phyloP scores from a whole-genome alignment of 352 stramenopile genomes.

The Phytophthora ohioensis region DNA sequence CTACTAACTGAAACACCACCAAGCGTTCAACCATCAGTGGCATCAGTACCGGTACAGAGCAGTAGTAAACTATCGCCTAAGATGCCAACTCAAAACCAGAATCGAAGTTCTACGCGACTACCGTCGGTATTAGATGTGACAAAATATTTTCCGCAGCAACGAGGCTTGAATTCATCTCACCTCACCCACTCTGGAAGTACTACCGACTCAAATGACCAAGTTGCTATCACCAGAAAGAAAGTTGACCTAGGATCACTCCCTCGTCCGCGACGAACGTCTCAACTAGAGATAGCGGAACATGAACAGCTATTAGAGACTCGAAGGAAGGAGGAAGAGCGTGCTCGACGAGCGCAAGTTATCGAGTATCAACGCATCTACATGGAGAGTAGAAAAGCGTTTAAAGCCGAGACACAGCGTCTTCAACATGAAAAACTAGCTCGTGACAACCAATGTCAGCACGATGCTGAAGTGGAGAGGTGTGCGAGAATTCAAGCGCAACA shows the following conservation, averaged over 20 bases:
- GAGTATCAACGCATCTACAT: conserved; percentile 34
- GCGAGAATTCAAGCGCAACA: conserved; percentile 18
- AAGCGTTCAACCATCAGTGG: background rate
- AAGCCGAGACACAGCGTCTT: conserved; percentile 25
- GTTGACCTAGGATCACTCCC: conserved; percentile 22
- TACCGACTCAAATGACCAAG: background rate
- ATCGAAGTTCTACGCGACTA: conserved; percentile 19
- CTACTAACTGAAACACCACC: background rate
- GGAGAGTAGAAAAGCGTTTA: conserved; percentile 25
- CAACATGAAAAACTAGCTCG: conserved; percentile 16
- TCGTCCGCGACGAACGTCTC: conserved; percentile 10
- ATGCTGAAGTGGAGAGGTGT: conserved; percentile 25
- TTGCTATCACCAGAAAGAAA: conserved; percentile 38
- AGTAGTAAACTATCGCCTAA: background rate
- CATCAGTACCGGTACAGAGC: background rate
- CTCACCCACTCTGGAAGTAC: background rate
- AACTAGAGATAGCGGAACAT: conserved; percentile 12
- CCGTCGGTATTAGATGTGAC: conserved; percentile 34
- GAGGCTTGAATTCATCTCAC: background rate
- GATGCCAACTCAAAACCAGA: background rate
- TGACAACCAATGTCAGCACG: conserved; percentile 25
- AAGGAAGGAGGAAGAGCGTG: conserved; percentile 23
- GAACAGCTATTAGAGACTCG: conserved; percentile 15
- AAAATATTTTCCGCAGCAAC: conserved; percentile 29
- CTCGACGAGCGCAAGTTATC: conserved; percentile 21